These are phyloP conservation scores for Candida ponderosae DNA, from an alignment of 805 yeast genomes.

Conservation along the genomic window DNA sequence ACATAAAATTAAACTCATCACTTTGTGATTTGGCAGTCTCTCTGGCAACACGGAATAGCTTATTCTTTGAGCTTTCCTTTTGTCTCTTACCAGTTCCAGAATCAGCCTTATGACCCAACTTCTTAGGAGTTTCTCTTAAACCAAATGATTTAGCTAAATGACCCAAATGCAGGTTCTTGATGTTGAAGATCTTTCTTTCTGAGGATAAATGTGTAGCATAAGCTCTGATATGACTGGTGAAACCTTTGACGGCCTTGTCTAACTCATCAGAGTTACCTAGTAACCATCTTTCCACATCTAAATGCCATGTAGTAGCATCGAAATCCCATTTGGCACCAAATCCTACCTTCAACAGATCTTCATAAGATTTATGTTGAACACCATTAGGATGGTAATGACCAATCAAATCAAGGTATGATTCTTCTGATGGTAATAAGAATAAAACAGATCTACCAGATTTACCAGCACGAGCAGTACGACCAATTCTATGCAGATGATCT, in stretches of 20 bases:
- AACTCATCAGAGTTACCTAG: conserved; percentile 56
- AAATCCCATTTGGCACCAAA: conserved; percentile 70
- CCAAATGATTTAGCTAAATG: conserved; percentile 95
- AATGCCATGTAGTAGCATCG: conserved; percentile 94
- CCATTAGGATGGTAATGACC: conserved; percentile 50
- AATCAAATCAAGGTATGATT: conserved; percentile 64
- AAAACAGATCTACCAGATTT: conserved; percentile 68
- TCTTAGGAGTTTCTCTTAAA: conserved; percentile 88
- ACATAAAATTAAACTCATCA: conserved; percentile 63
- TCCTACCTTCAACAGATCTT: conserved; percentile 30
- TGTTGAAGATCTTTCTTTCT: conserved; percentile 76
- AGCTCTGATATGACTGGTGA: conserved; percentile 85
- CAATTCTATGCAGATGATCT: conserved; percentile 94
- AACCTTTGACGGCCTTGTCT: conserved; percentile 70
- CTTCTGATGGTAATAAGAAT: conserved; percentile 90
- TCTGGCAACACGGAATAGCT: conserved; percentile 70
- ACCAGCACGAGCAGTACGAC: conserved; percentile 99
- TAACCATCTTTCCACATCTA: conserved; percentile 83
- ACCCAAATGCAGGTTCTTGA: conserved; percentile 81
- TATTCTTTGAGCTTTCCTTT: conserved; percentile 59
- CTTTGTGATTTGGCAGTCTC: conserved; percentile 54
- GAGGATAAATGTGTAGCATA: conserved; percentile 87
- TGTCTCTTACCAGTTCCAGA: conserved; percentile 27
- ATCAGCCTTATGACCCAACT: conserved; percentile 44
- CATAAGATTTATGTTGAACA: conserved; percentile 41